These are phyloP conservation scores for Chlorella ohadii DNA, from an alignment of 139 green algal genomes.

Conservation along the genomic window DNA sequence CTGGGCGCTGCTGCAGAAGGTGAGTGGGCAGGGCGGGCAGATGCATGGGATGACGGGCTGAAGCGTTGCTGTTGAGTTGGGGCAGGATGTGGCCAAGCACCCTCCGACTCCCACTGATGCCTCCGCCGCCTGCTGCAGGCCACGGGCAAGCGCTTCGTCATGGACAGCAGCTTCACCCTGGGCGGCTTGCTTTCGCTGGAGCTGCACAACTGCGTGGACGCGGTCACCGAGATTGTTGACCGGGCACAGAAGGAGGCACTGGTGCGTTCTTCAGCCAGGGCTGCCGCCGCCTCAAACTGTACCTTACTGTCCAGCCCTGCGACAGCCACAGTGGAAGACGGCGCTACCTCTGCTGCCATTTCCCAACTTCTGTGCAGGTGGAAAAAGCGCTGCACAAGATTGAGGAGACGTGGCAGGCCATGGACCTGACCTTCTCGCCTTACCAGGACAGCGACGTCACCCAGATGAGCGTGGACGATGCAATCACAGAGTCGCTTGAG, in stretches of 20 bases:
- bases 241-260: conserved; percentile 86
- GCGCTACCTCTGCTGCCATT: not conserved
- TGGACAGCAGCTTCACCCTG: conserved; percentile 87
- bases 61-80: no score
- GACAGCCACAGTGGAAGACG: no score
- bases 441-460: conserved; percentile 64
- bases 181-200: conserved; percentile 85
- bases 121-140: conserved; percentile 45
- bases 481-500: conserved; percentile 74
- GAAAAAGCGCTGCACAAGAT: conserved; percentile 81
- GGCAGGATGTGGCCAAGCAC: not conserved
- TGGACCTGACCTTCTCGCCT: conserved; percentile 72
- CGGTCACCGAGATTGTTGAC: conserved; percentile 90
- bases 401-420: conserved; percentile 81
- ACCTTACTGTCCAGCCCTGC: no score
- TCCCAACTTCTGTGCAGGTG: not conserved
- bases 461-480: conserved; percentile 55
- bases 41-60: no score
- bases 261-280: conserved; percentile 21
- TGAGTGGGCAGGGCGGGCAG: not conserved
- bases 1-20: conserved; percentile 88
- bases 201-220: conserved; percentile 90
- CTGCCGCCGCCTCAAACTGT: no score
- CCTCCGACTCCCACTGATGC: not conserved
- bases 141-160: conserved; percentile 86